These are phyloP conservation scores for Paraconiothyrium sp. DNA, from an alignment of 2,329 filamentous ascomycete species.

Conservation along the genomic window DNA sequence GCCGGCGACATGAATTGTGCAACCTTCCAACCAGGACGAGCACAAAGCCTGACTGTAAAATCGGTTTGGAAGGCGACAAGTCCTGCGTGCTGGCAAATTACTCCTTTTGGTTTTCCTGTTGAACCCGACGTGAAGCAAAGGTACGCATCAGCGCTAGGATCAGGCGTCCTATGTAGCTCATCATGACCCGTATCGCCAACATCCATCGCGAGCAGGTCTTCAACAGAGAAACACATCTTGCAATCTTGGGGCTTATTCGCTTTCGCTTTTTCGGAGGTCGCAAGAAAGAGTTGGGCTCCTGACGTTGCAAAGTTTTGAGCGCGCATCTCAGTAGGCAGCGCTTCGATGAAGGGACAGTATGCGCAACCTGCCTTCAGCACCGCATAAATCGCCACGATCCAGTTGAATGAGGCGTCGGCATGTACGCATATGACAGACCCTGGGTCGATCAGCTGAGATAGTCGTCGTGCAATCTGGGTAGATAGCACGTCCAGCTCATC, in stretches of 20 bases:
- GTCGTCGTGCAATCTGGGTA: neutral
- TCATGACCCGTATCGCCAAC: no score
- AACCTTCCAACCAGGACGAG: slow-evolving; percentile 21
- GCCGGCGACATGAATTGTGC: slow-evolving; percentile 55
- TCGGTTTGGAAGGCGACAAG: slow-evolving; percentile 10
- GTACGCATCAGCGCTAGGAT: slow-evolving; percentile 38
- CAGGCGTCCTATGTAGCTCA: neutral
- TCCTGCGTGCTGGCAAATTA: slow-evolving; percentile 36
- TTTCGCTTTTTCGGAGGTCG: no score
- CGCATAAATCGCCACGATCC: slow-evolving; percentile 49
- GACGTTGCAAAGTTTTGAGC: slow-evolving; percentile 24
- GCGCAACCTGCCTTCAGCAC: slow-evolving; percentile 42
- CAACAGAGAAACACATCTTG: neutral
- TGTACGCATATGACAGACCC: neutral
- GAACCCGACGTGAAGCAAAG: slow-evolving; percentile 58
- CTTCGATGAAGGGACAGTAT: slow-evolving; percentile 27
- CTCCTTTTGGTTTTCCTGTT: slow-evolving; percentile 56
- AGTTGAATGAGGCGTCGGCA: slow-evolving; percentile 45
- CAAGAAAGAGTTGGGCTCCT: neutral
- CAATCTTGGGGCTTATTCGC: neutral
- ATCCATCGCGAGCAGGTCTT: neutral
- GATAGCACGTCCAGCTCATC: neutral
- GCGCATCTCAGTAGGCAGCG: slow-evolving; percentile 28
- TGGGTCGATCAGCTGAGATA: no score
- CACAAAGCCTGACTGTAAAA: neutral